A percentile compares a stretch with the other conserved stretches of the same genome.
Conservation (phyloP, 352 stramenopile genomes). For the Peronospora destructor region DNA sequence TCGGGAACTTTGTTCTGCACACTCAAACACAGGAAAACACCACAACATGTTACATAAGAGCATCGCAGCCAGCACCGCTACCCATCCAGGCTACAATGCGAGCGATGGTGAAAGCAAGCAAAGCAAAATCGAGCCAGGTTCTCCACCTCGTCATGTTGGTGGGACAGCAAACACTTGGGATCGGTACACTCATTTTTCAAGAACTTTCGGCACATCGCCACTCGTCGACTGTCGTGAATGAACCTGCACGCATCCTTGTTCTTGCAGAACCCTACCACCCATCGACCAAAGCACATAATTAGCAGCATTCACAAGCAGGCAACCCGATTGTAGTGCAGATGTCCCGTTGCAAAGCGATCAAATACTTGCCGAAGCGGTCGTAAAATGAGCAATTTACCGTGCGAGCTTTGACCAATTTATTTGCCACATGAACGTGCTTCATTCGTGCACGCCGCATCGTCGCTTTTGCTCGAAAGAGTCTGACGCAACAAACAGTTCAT, state of each 20-base stretch:
- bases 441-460: constrained; percentile 42
- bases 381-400: constrained; percentile 81
- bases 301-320: constrained; percentile 7
- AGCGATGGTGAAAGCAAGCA: constrained; percentile 5
- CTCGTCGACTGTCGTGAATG: constrained; percentile 78
- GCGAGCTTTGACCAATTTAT: constrained; percentile 31
- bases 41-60: constrained; percentile 22
- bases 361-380: constrained; percentile 70
- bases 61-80: constrained; percentile 15
- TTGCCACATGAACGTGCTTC: constrained; percentile 29
- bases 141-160: constrained; percentile 67
- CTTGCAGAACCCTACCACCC: constrained; percentile 61
- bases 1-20: constrained; percentile 77
- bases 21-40: constrained; percentile 10
- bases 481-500: constrained; percentile 9
- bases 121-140: constrained; percentile 12
- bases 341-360: neutral
- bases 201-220: constrained; percentile 78
- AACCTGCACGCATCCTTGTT: constrained; percentile 74
- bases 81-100: constrained; percentile 12
- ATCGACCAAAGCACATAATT: constrained; percentile 10
- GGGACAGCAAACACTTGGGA: constrained; percentile 54
- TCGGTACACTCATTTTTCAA: constrained; percentile 57
- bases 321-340: neutral
- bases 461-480: constrained; percentile 41